phyloP scores from a whole-genome alignment of 192 early-diverging fungal genomes.

The Backusella australiensis region DNA sequence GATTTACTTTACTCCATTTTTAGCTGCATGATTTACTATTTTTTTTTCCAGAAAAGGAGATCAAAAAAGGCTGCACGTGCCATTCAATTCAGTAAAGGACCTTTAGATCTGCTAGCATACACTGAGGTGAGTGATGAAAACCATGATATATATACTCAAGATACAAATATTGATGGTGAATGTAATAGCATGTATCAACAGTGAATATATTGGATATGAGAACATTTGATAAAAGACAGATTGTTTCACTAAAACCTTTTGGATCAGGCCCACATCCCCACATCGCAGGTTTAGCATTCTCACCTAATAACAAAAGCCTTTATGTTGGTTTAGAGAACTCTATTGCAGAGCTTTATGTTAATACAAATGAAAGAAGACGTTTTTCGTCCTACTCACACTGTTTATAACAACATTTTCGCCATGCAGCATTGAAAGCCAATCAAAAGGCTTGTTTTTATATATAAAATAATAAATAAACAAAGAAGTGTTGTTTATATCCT shows the following conservation, averaged over 20 bases:
- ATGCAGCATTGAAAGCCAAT: neutral
- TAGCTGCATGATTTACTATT: neutral
- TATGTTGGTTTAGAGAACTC: neutral
- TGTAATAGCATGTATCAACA: neutral
- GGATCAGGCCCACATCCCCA: constrained; percentile 1
- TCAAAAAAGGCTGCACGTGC: neutral
- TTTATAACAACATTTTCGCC: neutral
- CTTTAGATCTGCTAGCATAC: neutral
- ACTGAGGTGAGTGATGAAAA: neutral
- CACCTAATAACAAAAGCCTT: neutral
- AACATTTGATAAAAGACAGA: neutral
- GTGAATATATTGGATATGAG: constrained; percentile 1
- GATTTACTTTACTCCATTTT: neutral
- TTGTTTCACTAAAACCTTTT: neutral
- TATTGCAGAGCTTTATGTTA: neutral
- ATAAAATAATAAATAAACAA: neutral
- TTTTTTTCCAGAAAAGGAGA: neutral
- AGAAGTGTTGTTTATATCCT: neutral
- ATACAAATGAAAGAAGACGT: neutral
- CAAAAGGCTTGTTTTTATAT: neutral
- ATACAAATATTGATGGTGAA: neutral
- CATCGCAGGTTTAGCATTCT: neutral
- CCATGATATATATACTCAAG: neutral
- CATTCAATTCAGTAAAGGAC: neutral
- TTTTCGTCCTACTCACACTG: neutral